Base-by-base conservation (phyloP, 176 grass and related monocot species). In the Oryza australiensis region DNA sequence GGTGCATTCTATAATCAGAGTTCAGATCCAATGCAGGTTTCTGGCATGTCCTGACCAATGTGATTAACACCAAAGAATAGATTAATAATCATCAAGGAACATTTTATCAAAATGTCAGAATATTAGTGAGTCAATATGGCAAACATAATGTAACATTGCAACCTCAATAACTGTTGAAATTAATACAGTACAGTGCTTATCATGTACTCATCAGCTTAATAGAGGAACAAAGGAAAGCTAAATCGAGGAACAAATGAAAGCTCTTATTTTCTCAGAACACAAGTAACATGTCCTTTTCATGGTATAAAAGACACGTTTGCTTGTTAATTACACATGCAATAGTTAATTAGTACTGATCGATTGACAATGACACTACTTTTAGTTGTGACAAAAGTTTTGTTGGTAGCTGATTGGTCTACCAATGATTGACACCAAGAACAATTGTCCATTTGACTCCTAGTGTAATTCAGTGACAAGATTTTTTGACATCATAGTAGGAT, bases 281-380 rank as follows among this genome's bases (percentile, higher is more conserved):
- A 53, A 53, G 14, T 22, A 3, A n/a, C 2, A 34, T 14, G 68
- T 88, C 69, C 0, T 84, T 84, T 60, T 88, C 82, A 28, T 20
- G 75, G 23, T 68, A 75, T 69, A 76, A 43, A 59, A 43, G 33
- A 28, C 20, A 3, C 22, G 0, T 20, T 9, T 3, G 20, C 18
- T 67, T 74, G 13, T 49, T 0, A 5, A 42, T 53, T 53, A 9
- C 62, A 33, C 64, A 62, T 18, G 20, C n/a, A n/a, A 69, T 38
- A 82, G 2, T 32, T 32, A n/a, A n/a, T n/a, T n/a, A 32, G 2
- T 32, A 32, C 12, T 32, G 7, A 65, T 49, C 69, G 43, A 83
- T 64, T 1, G 30, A 26, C 4, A n/a, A 42, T 49, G 37, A 23
- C 64, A 0, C 43, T 26, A 5, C 7, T 33, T 30, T 78, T 15